Percentiles rank a stretch among this genome's conserved stretches.
phyloP scores from a whole-genome alignment of 2,329 filamentous ascomycete genomes.

The Lachnellula willkommii region DNA sequence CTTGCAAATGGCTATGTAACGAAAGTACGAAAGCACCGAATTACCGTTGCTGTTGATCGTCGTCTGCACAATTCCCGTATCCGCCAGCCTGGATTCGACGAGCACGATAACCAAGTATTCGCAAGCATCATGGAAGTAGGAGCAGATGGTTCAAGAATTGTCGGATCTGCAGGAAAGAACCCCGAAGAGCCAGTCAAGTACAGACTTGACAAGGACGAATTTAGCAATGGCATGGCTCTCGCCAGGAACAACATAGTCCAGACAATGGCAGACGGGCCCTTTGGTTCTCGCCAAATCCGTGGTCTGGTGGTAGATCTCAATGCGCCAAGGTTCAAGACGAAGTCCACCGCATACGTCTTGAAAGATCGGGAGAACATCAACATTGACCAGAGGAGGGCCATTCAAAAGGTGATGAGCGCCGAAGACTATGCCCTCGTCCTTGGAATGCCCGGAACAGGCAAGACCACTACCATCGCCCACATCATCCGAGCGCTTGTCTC shows the following conservation, averaged over 20 bases:
- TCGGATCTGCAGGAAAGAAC: constrained; percentile 47
- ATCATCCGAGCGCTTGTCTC: constrained; percentile 87
- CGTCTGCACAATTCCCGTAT: constrained; percentile 81
- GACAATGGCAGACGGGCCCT: constrained; percentile 76
- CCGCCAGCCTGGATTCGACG: constrained; percentile 69
- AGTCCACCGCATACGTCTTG: constrained; percentile 58
- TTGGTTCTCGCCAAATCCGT: constrained; percentile 66
- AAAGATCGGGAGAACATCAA: constrained; percentile 67
- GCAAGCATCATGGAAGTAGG: constrained; percentile 84
- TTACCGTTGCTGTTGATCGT: constrained; percentile 86
- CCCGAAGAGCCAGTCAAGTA: constrained; percentile 60
- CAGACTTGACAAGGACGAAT: constrained; percentile 94
- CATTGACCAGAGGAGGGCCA: constrained; percentile 76
- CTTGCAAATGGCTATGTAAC: constrained; percentile 88
- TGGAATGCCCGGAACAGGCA: constrained; percentile 96
- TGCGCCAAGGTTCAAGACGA: constrained; percentile 66
- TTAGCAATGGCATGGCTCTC: constrained; percentile 94
- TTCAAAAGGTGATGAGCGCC: constrained; percentile 93
- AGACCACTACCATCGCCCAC: constrained; percentile 96
- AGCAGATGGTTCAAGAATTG: constrained; percentile 47
- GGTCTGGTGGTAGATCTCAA: constrained; percentile 73
- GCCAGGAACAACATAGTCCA: constrained; percentile 91
- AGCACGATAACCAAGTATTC: constrained; percentile 75
- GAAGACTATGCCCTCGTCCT: constrained; percentile 94
- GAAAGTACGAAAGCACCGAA: constrained; percentile 65